Percentiles rank a stretch among this genome's conserved stretches.
These are phyloP conservation scores for Colletotrichum sp. DNA, from an alignment of 2,329 filamentous ascomycete species.

Conservation along the genomic window DNA sequence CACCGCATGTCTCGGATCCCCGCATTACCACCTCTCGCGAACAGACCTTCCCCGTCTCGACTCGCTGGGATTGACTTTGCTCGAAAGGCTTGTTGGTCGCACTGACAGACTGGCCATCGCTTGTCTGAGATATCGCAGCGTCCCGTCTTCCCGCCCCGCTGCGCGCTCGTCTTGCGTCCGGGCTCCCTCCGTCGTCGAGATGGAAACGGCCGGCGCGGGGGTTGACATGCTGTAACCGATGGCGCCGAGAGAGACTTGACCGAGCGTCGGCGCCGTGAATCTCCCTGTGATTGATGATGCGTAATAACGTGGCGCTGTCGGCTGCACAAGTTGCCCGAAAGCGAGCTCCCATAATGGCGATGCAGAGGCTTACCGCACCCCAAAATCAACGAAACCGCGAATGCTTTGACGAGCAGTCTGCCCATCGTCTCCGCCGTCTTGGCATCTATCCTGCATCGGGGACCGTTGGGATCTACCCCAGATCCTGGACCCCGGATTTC, in stretches of 20 bases:
- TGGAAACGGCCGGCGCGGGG: background rate
- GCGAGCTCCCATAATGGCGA: background rate
- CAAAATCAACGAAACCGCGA: background rate
- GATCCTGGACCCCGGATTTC: background rate
- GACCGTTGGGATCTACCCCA: background rate
- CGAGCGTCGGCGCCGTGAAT: background rate
- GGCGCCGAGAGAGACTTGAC: background rate
- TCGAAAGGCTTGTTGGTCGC: background rate
- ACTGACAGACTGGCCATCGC: no score
- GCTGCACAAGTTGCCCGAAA: background rate
- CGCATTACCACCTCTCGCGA: background rate
- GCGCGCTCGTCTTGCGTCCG: background rate
- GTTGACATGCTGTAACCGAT: background rate
- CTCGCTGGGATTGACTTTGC: background rate
- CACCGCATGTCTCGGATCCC: slow-evolving; percentile 8
- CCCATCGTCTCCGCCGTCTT: background rate
- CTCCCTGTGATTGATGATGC: background rate
- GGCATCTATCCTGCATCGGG: background rate
- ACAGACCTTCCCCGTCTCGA: background rate
- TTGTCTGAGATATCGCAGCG: background rate
- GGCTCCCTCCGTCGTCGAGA: background rate
- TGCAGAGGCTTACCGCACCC: background rate
- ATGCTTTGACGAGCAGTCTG: background rate
- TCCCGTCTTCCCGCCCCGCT: background rate
- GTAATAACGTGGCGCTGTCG: background rate